Base-by-base conservation (phyloP, 768 basidiomycete species). In the Leucocoprinus birnbaumii region DNA sequence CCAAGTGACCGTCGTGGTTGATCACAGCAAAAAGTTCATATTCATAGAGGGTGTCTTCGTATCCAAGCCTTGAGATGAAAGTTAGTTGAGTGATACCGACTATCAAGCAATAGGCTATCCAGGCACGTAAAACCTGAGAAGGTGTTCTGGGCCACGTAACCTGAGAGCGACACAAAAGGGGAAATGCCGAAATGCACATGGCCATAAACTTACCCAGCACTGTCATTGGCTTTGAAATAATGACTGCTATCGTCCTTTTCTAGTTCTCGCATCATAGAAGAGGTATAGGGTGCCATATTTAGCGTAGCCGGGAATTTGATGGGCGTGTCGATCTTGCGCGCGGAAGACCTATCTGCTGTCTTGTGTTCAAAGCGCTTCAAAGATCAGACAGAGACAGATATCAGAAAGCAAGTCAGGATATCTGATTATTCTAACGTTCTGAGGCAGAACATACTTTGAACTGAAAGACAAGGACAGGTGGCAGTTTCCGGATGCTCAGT, bases 21-120 rank as follows among this genome's bases (percentile, higher is more conserved):
- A 98, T 88, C 37, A 97, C 93, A 22, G 91, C 88, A 63, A 94
- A 93, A 2, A 98, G 81, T 65, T 96, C 91, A 65, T 95, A 98
- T 46, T 89, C 85, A 66, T 89, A 96, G 75, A 92, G 76, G n/a
- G n/a, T n/a, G n/a, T n/a, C n/a, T n/a, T n/a, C n/a, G n/a, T n/a
- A n/a, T n/a, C n/a, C n/a, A n/a, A n/a, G n/a, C n/a, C n/a, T n/a
- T n/a, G n/a, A n/a, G n/a, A n/a, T n/a, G n/a, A n/a, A n/a, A n/a
- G n/a, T n/a, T n/a, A n/a, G n/a, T n/a, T n/a, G n/a, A n/a, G n/a
- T n/a, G n/a, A n/a, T n/a, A n/a, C n/a, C n/a, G n/a, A n/a, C n/a
- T n/a, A n/a, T n/a, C n/a, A n/a, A n/a, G n/a, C n/a, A n/a, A n/a
- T n/a, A n/a, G n/a, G n/a, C n/a, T n/a, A n/a, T n/a, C n/a, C n/a